These are phyloP conservation scores for Avena eriantha DNA, from an alignment of 176 grass and related monocot species.

Conservation along the genomic window DNA sequence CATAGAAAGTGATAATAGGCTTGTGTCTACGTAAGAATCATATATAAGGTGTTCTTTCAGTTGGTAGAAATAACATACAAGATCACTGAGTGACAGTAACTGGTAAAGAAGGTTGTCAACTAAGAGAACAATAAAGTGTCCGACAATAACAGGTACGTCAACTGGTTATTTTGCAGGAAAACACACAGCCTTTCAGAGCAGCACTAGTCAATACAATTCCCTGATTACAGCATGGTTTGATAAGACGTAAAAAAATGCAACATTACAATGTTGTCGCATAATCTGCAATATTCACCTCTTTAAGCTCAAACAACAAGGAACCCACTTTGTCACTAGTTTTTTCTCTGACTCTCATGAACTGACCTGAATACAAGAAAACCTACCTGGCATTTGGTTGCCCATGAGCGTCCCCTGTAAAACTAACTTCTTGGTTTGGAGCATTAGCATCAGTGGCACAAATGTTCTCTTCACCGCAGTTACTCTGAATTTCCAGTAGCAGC, in stretches of 20 bases:
- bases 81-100: too few relatives aligned
- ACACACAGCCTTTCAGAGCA: neutral
- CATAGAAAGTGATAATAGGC: neutral
- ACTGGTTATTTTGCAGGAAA: neutral
- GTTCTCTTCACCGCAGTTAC: conserved; percentile 12
- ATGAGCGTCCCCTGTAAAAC: neutral
- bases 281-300: neutral
- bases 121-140: conserved; percentile 28
- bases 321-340: neutral
- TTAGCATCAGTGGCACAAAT: conserved; percentile 39
- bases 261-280: conserved; percentile 1
- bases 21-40: neutral
- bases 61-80: neutral
- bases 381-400: conserved; percentile 42
- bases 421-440: conserved; percentile 28
- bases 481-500: conserved; percentile 30
- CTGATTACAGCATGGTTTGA: neutral
- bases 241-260: neutral
- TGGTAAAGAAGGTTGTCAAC: conserved; percentile 25
- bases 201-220: neutral
- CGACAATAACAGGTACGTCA: neutral
- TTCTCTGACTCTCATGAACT: neutral
- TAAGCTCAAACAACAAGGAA: neutral
- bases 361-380: conserved; percentile 43
- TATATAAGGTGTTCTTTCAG: neutral